Conservation (phyloP, 768 basidiomycete species). For the Lactarius quietus region DNA sequence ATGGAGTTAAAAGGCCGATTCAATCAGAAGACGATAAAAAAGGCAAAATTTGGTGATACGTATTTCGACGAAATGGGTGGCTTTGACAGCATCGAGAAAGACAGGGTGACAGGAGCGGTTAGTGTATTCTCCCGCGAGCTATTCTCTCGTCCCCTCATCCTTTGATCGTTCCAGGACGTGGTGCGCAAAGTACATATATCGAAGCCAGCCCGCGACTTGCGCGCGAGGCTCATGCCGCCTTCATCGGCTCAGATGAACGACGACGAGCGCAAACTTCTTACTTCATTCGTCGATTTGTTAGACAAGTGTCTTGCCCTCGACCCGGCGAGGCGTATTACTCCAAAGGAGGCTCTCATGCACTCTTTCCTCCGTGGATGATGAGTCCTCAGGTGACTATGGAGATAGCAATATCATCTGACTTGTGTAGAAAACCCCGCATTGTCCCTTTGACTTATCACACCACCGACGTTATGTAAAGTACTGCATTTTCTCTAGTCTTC, state of each 20-base stretch:
- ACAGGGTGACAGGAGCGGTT: slow-evolving; percentile 80
- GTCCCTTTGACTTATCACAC: background rate
- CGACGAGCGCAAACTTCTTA: slow-evolving; percentile 78
- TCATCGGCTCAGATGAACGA: slow-evolving; percentile 77
- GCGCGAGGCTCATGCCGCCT: slow-evolving; percentile 77
- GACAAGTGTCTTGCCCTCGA: slow-evolving; percentile 90
- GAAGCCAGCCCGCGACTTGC: slow-evolving; percentile 78
- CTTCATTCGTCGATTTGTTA: slow-evolving; percentile 82
- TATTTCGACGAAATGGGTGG: slow-evolving; percentile 94
- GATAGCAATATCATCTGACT: background rate
- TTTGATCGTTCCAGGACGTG: slow-evolving; percentile 54
- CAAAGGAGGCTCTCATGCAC: slow-evolving; percentile 84
- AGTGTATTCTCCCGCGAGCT: slow-evolving; percentile 35
- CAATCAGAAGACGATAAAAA: slow-evolving; percentile 92
- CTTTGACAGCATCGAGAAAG: slow-evolving; percentile 79
- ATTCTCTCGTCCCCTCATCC: slow-evolving; percentile 19
- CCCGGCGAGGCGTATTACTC: slow-evolving; percentile 80
- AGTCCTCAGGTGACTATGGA: background rate
- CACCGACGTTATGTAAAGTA: slow-evolving; percentile 16
- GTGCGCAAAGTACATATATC: slow-evolving; percentile 78
- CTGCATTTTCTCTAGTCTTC: slow-evolving; percentile 7
- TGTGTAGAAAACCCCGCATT: background rate
- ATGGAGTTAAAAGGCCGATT: slow-evolving; percentile 97
- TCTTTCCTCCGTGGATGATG: slow-evolving; percentile 69
- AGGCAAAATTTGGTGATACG: slow-evolving; percentile 84